Conservation (phyloP, 2,329 filamentous ascomycete species). For the Nannizziopsis barbatae region DNA sequence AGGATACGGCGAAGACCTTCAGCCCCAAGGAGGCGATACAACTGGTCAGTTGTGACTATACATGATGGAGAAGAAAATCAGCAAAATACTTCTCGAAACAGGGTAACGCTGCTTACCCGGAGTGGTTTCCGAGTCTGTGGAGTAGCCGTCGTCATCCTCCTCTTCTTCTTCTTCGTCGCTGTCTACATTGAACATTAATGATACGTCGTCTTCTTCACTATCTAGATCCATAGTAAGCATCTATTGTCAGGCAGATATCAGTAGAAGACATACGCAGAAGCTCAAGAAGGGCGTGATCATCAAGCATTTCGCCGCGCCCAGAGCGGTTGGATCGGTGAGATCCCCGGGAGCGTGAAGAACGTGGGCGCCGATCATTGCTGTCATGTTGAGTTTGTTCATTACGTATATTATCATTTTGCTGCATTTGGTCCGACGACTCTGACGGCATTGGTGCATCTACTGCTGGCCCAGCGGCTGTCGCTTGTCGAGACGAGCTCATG, state of each 20-base stretch:
- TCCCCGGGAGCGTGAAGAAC: not conserved
- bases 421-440: constrained; percentile 25
- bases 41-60: constrained; percentile 32
- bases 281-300: constrained; percentile 23
- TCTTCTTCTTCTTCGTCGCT: constrained; percentile 15
- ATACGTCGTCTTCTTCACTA: constrained; percentile 19
- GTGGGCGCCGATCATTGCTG: not conserved
- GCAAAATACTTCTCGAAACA: not conserved
- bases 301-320: constrained; percentile 26
- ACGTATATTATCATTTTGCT: constrained; percentile 30
- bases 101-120: constrained; percentile 18
- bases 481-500: constrained; percentile 5
- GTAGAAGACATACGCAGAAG: constrained; percentile 14
- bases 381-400: constrained; percentile 22
- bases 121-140: constrained; percentile 13
- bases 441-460: not conserved
- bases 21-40: constrained; percentile 45
- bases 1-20: constrained; percentile 45
- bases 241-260: not conserved
- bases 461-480: not conserved
- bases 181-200: constrained; percentile 24
- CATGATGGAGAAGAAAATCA: not conserved
- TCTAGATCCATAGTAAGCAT: constrained; percentile 3
- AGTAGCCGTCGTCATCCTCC: constrained; percentile 7
- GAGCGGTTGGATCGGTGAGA: not conserved